Conservation (phyloP, 305 asterid genomes). For the Solanum hybrid region DNA sequence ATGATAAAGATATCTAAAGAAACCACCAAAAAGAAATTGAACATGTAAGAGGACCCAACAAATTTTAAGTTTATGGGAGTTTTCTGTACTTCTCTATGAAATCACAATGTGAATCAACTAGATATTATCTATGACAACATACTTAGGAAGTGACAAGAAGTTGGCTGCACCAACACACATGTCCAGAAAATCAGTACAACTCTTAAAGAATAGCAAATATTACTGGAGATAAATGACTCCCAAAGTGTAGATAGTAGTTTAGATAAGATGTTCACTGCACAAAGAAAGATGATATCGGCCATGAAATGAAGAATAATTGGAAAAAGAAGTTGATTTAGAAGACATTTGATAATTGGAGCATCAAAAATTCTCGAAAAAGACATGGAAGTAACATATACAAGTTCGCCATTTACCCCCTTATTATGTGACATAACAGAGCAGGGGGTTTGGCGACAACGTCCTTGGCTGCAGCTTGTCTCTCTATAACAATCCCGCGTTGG, state of each 20-base stretch:
- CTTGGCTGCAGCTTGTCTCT: slow-evolving; percentile 31
- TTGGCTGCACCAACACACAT: background rate
- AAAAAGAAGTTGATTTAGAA: background rate
- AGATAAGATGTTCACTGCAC: background rate
- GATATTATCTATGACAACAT: background rate
- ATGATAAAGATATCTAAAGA: too few relatives aligned
- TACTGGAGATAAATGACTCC: background rate
- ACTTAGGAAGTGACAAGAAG: background rate
- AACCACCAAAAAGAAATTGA: background rate
- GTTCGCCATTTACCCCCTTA: slow-evolving; percentile 22
- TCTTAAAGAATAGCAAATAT: background rate
- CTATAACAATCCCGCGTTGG: slow-evolving; percentile 26
- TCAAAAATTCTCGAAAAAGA: slow-evolving; percentile 18
- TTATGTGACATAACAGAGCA: slow-evolving; percentile 30
- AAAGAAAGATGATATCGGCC: background rate
- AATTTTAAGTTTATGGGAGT: too few relatives aligned
- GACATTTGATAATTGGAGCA: background rate
- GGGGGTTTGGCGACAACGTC: slow-evolving; percentile 19
- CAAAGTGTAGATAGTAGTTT: background rate
- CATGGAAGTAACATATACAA: slow-evolving; percentile 36
- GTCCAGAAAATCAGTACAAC: background rate
- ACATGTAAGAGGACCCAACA: rapidly evolving
- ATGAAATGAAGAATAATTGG: background rate
- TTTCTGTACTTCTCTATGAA: rapidly evolving
- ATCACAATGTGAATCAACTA: background rate